Percentiles rank a stretch among this genome's conserved stretches.
Evolutionary conservation across 306 rosid species (phyloP).

Genomic region (Gastrolobium villosum): DNA sequence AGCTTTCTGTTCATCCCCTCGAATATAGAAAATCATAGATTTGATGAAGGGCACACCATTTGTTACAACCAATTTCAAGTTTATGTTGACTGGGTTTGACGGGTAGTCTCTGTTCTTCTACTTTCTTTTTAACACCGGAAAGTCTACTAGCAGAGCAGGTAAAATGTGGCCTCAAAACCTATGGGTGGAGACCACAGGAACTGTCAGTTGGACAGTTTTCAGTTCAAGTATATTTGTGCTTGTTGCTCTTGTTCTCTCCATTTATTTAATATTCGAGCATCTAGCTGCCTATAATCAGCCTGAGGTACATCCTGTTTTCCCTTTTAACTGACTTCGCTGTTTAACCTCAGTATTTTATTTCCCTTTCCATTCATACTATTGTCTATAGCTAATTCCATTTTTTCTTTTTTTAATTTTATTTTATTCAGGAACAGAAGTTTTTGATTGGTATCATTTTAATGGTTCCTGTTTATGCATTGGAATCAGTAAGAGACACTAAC

Average conservation of each 20-base stretch:
- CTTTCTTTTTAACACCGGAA: conserved; percentile 66
- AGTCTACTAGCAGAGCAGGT: conserved; percentile 74
- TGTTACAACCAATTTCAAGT: conserved; percentile 26
- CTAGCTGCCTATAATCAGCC: conserved; percentile 96
- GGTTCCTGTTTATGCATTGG: conserved; percentile 99
- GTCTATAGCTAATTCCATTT: neutral
- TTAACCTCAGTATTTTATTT: conserved; percentile 4
- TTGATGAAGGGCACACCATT: conserved; percentile 30
- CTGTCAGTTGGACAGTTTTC: conserved; percentile 80
- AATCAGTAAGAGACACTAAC: conserved; percentile 75
- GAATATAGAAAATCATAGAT: neutral
- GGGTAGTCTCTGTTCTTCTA: conserved; percentile 58
- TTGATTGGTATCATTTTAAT: conserved; percentile 93
- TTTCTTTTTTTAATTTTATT: neutral
- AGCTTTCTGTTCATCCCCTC: conserved; percentile 15
- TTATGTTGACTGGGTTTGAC: conserved; percentile 70
- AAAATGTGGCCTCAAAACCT: conserved; percentile 65
- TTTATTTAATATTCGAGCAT: conserved; percentile 90
- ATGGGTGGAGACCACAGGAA: conserved; percentile 60
- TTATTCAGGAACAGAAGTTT: conserved; percentile 97
- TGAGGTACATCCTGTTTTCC: conserved; percentile 62
- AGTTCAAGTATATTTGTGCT: conserved; percentile 88
- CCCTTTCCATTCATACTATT: conserved; percentile 12
- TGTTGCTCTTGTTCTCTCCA: conserved; percentile 86
- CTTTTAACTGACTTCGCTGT: conserved; percentile 25